Percentiles rank a stretch among this genome's conserved stretches.
These are phyloP conservation scores for Smittium culicis DNA, from an alignment of 371 early-diverging fungal genomes.

Conservation along the genomic window DNA sequence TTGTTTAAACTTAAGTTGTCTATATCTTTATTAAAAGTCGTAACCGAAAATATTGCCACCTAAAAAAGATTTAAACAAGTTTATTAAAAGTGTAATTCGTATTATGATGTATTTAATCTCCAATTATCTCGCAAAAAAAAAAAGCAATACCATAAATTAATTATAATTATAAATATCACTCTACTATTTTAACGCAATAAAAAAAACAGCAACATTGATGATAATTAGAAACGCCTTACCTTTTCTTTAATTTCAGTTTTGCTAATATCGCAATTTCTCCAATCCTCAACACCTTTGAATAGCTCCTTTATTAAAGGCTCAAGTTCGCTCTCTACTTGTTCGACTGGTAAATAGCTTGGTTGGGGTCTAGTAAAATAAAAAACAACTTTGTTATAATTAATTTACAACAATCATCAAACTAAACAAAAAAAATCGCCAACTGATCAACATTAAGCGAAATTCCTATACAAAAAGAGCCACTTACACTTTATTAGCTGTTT, in stretches of 20 bases:
- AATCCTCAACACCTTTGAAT: background rate
- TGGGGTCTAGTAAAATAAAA: no score
- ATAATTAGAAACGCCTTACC: conserved; percentile 3
- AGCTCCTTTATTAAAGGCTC: background rate
- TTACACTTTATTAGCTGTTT: no score
- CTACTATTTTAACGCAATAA: background rate
- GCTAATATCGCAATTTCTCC: conserved; percentile 3
- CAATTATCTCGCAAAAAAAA: no score
- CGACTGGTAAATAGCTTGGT: conserved; percentile 8
- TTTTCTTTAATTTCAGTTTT: conserved; percentile 3
- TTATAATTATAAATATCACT: no score
- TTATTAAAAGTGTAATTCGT: no score
- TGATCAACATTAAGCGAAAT: no score
- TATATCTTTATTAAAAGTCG: conserved; percentile 18
- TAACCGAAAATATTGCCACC: conserved; percentile 13
- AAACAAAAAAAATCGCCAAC: no score
- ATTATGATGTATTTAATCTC: no score
- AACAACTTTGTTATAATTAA: no score
- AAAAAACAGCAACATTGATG: background rate
- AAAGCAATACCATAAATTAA: no score
- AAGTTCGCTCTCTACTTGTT: conserved; percentile 1
- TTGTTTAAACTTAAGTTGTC: conserved; percentile 32
- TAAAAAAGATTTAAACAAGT: conserved; percentile 6
- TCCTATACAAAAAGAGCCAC: no score
- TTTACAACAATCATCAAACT: no score